A percentile compares a stretch with the other conserved stretches of the same genome.
These are phyloP conservation scores for Rhizophora apiculata DNA, from an alignment of 345 rosid genomes.

Conservation along the genomic window DNA sequence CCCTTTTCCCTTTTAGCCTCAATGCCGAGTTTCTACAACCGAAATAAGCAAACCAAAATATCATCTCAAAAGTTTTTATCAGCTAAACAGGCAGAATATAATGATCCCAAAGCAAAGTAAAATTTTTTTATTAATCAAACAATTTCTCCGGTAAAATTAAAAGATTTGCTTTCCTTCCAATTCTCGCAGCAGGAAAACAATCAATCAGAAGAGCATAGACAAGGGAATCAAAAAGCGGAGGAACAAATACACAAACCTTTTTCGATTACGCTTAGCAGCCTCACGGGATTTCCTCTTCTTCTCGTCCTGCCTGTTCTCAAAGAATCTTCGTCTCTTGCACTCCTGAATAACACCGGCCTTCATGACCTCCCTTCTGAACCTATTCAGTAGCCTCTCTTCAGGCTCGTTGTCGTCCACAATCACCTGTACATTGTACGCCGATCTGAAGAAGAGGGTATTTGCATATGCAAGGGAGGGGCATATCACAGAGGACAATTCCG, in stretches of 20 bases:
- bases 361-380: slow-evolving; percentile 74
- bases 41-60: neutral
- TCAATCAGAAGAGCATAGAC: neutral
- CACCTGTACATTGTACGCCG: slow-evolving; percentile 73
- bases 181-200: neutral
- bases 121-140: neutral
- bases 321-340: slow-evolving; percentile 58
- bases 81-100: neutral
- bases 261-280: slow-evolving; percentile 75
- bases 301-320: slow-evolving; percentile 73
- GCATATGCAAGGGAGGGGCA: slow-evolving; percentile 69
- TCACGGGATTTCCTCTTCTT: slow-evolving; percentile 71
- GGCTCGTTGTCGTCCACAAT: slow-evolving; percentile 69
- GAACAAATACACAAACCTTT: slow-evolving; percentile 29
- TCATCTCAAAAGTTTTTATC: neutral
- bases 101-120: neutral
- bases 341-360: slow-evolving; percentile 80
- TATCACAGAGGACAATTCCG: slow-evolving; percentile 56
- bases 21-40: too few relatives aligned
- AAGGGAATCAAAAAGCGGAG: neutral
- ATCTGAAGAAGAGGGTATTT: slow-evolving; percentile 61
- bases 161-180: neutral
- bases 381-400: slow-evolving; percentile 62
- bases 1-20: too few relatives aligned
- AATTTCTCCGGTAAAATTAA: neutral